A percentile compares a stretch with the other conserved stretches of the same genome.
Evolutionary conservation across 1,139 yeast genomes (phyloP).

Genomic region (Lodderomyces parapsilosis): DNA sequence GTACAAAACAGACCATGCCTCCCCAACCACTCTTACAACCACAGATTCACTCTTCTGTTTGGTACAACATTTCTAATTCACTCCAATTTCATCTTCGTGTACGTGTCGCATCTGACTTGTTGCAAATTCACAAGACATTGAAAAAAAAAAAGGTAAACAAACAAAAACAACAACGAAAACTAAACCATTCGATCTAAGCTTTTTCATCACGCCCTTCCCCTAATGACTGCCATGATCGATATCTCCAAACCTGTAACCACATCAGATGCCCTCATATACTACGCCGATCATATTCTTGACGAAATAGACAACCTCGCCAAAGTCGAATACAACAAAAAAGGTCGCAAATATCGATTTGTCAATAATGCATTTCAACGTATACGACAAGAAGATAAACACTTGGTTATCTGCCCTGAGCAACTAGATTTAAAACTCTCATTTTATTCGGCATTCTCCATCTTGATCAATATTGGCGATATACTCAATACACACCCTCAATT

Average conservation of each 20-base stretch:
- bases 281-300: conserved; percentile 27
- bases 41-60: too few species aligned
- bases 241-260: conserved; percentile 11
- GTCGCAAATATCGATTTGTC: conserved; percentile 51
- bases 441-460: conserved; percentile 44
- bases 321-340: conserved; percentile 48
- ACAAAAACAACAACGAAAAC: not conserved
- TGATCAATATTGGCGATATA: conserved; percentile 35
- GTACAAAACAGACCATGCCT: too few species aligned
- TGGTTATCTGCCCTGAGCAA: conserved; percentile 42
- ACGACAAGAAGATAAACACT: conserved; percentile 51
- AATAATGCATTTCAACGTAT: conserved; percentile 50
- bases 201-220: too few species aligned
- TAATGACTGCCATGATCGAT: not conserved
- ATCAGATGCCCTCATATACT: conserved; percentile 28
- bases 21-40: too few species aligned
- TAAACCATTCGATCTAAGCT: not conserved
- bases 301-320: conserved; percentile 31
- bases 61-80: too few species aligned
- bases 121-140: too few species aligned
- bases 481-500: conserved; percentile 38
- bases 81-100: too few species aligned
- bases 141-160: not conserved
- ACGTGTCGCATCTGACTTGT: too few species aligned
- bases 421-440: conserved; percentile 35